Base-by-base conservation (phyloP, 257 asterid genomes). In the Ophiorrhiza pumila region DNA sequence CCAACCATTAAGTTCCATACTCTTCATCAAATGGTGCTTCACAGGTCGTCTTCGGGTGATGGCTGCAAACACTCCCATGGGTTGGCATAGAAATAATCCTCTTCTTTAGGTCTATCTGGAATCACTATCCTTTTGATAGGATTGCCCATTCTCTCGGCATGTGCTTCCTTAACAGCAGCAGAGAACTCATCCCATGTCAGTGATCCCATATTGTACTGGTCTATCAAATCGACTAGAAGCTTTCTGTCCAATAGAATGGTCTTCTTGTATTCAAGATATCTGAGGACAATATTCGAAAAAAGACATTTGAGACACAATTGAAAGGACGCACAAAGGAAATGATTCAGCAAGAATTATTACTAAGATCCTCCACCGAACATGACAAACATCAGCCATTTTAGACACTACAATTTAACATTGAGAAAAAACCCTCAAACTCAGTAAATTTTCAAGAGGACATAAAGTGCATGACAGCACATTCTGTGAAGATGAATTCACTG, bases 51-150 rank as follows among this genome's bases (percentile, higher is more conserved):
- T 75, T 85, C 91, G 9, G 85, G 71, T 29, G 82, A 71, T n/a
- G 88, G 81, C 53, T 84, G 85, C 80, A 95, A 83, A 78, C 99
- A 95, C 74, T 95, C 99, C 78, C 85, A 86, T 0, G 99, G 99
- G 78, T 95, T 95, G 80, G 99, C 84, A 5, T 95, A 95, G 73
- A 95, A 95, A 74, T 95, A 95, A 77, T 95, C 99, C 77, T 95
- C 99, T 81, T 95, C 99, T 85, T 95, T 95, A 2, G 99, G 99
- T 80, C 92, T 83, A 63, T 95, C 98, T 0, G 92, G 91, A 76
- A 95, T 87, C 72, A 86, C 96, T 81, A 83, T 57, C 71, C 99
- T 76, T 74, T 71, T 84, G 29, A 59, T 81, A 0, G 96, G 99
- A 74, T 82, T 90, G 18, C 99, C 99, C 99, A 95, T 92, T 72